phyloP scores from a whole-genome alignment of 768 basidiomycete species.

The Punctularia strigosozonata region DNA sequence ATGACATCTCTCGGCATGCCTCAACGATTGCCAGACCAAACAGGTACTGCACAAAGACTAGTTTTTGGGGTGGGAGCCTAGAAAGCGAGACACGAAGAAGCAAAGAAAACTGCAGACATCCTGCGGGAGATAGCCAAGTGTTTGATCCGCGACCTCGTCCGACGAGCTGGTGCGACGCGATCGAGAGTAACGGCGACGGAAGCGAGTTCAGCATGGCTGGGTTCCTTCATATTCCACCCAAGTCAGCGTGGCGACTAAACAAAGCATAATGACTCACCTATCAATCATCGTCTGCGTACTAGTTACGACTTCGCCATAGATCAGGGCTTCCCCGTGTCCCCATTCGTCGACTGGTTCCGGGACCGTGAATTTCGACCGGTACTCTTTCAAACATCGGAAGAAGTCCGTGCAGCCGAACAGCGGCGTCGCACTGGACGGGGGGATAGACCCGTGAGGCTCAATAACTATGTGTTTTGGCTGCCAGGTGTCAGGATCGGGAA shows the following conservation, averaged over 20 bases:
- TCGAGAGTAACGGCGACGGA: conserved; percentile 66
- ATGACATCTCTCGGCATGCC: conserved; percentile 56
- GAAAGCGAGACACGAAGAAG: conserved; percentile 48
- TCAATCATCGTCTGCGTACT: conserved; percentile 94
- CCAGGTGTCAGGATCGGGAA: conserved; percentile 22
- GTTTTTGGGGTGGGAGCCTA: conserved; percentile 41
- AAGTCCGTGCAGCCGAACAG: conserved; percentile 58
- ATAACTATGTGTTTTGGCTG: conserved; percentile 45
- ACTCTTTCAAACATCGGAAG: conserved; percentile 28
- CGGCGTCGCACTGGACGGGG: conserved; percentile 46
- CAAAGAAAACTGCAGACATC: conserved; percentile 79
- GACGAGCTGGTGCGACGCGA: conserved; percentile 80
- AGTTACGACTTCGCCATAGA: conserved; percentile 85
- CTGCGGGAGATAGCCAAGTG: conserved; percentile 84
- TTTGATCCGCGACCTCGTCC: conserved; percentile 87
- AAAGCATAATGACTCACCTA: conserved; percentile 42
- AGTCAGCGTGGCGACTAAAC: background rate
- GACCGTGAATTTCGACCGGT: conserved; percentile 13
- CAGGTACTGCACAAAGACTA: conserved; percentile 93
- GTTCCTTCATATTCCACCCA: conserved; percentile 44
- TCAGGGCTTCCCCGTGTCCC: conserved; percentile 63
- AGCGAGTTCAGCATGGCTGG: conserved; percentile 54
- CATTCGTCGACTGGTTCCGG: conserved; percentile 18
- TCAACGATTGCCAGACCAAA: conserved; percentile 84
- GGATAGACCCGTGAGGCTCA: conserved; percentile 33